These are phyloP conservation scores for Plectosphaerella plurivora DNA, from an alignment of 2,329 filamentous ascomycete genomes.

Conservation along the genomic window DNA sequence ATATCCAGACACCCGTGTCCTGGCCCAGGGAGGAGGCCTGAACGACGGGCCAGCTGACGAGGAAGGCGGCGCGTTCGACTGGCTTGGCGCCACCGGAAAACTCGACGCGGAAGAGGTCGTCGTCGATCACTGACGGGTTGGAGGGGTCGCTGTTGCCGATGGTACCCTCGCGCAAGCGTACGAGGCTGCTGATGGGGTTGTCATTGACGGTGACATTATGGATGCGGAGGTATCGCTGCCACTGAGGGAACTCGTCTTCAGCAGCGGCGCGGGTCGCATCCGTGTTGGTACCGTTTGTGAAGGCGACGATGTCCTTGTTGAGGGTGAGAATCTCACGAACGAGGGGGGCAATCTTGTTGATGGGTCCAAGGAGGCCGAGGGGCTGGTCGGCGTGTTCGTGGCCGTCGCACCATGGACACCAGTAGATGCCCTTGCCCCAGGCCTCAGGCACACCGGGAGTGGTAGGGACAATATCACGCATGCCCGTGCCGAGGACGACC, in stretches of 20 bases:
- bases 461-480: constrained; percentile 47
- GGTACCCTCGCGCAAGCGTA: constrained; percentile 36
- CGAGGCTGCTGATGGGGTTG: constrained; percentile 44
- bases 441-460: constrained; percentile 51
- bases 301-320: constrained; percentile 50
- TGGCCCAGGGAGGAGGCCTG: constrained; percentile 43
- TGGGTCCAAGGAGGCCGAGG: constrained; percentile 46
- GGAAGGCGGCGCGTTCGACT: constrained; percentile 45
- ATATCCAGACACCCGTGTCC: constrained; percentile 41
- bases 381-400: constrained; percentile 56
- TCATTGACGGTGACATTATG: constrained; percentile 53
- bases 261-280: constrained; percentile 31
- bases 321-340: constrained; percentile 50
- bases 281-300: constrained; percentile 57
- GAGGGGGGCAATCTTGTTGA: constrained; percentile 34
- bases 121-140: constrained; percentile 39
- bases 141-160: constrained; percentile 32
- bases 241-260: constrained; percentile 35
- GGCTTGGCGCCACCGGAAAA: constrained; percentile 32
- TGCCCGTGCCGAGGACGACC: constrained; percentile 53
- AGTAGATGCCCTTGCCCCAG: constrained; percentile 57
- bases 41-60: constrained; percentile 41
- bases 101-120: constrained; percentile 51
- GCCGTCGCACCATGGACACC: constrained; percentile 64
- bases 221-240: constrained; percentile 41